Percentiles rank a stretch among this genome's conserved stretches.
Evolutionary conservation across 2,329 filamentous ascomycete species (phyloP).

Genomic region (Fusarium liriodendri): DNA sequence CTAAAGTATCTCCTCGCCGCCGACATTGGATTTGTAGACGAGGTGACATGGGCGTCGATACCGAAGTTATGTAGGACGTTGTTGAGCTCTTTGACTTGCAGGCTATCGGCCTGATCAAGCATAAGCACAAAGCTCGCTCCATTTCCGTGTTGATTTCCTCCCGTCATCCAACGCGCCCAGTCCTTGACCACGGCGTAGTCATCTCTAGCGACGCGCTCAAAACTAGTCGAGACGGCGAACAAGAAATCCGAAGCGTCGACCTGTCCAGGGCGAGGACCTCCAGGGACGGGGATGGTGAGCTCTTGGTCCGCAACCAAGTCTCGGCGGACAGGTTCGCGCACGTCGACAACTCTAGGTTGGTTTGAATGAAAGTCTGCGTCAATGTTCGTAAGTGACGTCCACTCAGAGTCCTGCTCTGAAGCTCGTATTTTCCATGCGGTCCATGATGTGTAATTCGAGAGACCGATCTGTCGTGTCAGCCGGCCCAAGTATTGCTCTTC

Average conservation of each 20-base stretch:
- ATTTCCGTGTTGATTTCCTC: constrained; percentile 53
- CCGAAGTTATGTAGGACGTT: constrained; percentile 48
- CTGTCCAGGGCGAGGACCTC: constrained; percentile 45
- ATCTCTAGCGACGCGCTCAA: constrained; percentile 51
- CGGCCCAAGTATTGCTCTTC: constrained; percentile 50
- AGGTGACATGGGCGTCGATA: constrained; percentile 53
- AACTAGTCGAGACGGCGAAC: constrained; percentile 59
- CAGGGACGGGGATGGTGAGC: constrained; percentile 49
- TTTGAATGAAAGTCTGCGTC: constrained; percentile 47
- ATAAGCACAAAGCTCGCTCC: constrained; percentile 57
- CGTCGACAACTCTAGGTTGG: constrained; percentile 43
- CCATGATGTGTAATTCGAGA: constrained; percentile 50
- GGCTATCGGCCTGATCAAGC: constrained; percentile 52
- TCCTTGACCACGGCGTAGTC: constrained; percentile 54
- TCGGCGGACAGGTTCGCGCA: constrained; percentile 37
- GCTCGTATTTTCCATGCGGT: constrained; percentile 48
- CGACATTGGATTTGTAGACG: constrained; percentile 47
- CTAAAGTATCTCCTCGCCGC: constrained; percentile 52
- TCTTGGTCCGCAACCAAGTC: constrained; percentile 45
- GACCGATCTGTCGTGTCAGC: constrained; percentile 40
- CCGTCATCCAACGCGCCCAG: constrained; percentile 60
- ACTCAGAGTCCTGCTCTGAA: constrained; percentile 42
- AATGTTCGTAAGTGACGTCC: constrained; percentile 45
- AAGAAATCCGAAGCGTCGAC: constrained; percentile 55
- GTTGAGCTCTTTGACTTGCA: constrained; percentile 48